phyloP scores from a whole-genome alignment of 129 eudicot genomes.

The Flaveria ramosissima region DNA sequence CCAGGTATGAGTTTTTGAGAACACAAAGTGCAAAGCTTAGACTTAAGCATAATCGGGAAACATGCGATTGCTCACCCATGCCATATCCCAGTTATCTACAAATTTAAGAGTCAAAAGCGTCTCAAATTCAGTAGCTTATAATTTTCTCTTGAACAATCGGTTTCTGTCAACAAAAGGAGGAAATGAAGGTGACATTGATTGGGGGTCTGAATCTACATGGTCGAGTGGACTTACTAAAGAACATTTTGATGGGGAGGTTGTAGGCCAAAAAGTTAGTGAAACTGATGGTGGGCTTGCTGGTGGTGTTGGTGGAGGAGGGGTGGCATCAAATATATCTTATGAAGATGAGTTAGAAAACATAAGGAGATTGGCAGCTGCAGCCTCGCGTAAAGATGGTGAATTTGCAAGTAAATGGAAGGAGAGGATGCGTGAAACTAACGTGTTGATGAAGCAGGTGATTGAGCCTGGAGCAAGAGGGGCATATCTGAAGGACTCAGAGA shows the following conservation, averaged over 20 bases:
- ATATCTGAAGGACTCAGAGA: constrained; percentile 78
- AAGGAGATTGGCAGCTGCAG: constrained; percentile 40
- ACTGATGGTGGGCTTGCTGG: constrained; percentile 1
- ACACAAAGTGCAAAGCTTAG: constrained; percentile 26
- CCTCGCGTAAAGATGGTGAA: constrained; percentile 35
- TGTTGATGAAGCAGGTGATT: constrained; percentile 69
- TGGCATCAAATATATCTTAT: constrained; percentile 22
- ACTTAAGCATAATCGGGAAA: constrained; percentile 13
- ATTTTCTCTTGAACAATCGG: constrained; percentile 29
- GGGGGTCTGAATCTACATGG: constrained; percentile 71
- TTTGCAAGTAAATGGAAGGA: constrained; percentile 56
- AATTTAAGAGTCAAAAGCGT: constrained; percentile 27
- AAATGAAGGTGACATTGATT: constrained; percentile 47
- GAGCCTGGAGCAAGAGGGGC: constrained; percentile 94
- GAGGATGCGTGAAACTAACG: constrained; percentile 50
- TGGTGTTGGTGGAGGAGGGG: constrained; percentile 31
- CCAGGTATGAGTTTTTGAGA: constrained; percentile 25
- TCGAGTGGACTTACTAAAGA: constrained; percentile 78
- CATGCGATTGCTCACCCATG: constrained; percentile 44
- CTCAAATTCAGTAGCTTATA: constrained; percentile 25
- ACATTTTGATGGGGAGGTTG: constrained; percentile 75
- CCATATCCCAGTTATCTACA: constrained; percentile 33
- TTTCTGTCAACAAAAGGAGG: constrained; percentile 45
- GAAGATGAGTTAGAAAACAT: constrained; percentile 40
- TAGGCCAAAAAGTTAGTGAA: constrained; percentile 48